Evolutionary conservation across 2,329 filamentous ascomycete species (phyloP).

Genomic region (Penicillium sp.): DNA sequence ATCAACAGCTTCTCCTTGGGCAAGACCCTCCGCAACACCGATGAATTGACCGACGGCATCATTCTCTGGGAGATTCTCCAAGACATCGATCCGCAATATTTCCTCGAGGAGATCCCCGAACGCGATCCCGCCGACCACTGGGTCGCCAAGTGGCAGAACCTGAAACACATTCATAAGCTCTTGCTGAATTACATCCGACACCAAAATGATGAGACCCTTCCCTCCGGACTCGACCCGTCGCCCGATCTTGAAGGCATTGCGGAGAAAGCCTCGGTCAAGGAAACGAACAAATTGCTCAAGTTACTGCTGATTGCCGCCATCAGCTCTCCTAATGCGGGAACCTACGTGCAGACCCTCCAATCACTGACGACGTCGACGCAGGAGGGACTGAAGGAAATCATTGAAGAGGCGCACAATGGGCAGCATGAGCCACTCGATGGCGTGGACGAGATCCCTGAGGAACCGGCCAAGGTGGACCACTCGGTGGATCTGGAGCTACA

Average conservation of each 20-base stretch:
- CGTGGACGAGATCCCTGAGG: constrained; percentile 34
- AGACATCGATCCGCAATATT: constrained; percentile 45
- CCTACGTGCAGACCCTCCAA: constrained; percentile 49
- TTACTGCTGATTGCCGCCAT: constrained; percentile 59
- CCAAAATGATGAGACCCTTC: constrained; percentile 40
- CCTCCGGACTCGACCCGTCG: constrained; percentile 36
- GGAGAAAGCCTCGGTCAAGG: constrained; percentile 38
- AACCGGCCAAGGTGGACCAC: constrained; percentile 28
- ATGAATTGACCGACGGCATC: constrained; percentile 41
- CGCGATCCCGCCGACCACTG: constrained; percentile 40
- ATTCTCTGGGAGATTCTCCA: constrained; percentile 45
- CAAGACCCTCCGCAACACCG: constrained; percentile 36
- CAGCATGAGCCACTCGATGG: constrained; percentile 33
- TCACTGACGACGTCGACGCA: constrained; percentile 40
- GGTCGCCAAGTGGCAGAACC: constrained; percentile 45
- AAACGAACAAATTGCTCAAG: constrained; percentile 53
- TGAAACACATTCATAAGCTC: constrained; percentile 45
- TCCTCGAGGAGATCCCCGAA: constrained; percentile 44
- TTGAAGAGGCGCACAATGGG: constrained; percentile 42
- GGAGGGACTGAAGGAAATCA: constrained; percentile 42
- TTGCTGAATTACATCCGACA: constrained; percentile 42
- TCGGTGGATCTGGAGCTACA: constrained; percentile 41
- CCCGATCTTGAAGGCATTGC: constrained; percentile 45
- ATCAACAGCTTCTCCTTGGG: constrained; percentile 42
- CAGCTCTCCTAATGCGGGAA: constrained; percentile 51